Base-by-base conservation (phyloP, 768 basidiomycete genomes). In the Leucogyrophana mollusca region DNA sequence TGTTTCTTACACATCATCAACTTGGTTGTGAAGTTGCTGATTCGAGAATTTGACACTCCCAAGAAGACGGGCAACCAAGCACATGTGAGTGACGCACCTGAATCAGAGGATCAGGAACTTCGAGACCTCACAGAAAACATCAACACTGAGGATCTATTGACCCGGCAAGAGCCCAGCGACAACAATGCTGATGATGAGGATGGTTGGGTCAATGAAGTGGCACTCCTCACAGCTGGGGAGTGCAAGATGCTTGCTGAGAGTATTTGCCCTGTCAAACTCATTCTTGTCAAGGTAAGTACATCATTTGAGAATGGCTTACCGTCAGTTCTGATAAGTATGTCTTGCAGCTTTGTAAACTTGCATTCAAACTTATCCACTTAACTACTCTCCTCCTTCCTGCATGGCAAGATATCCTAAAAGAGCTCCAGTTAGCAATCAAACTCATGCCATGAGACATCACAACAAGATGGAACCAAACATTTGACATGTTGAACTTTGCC, bases 1-100 rank as follows among this genome's bases (percentile, higher is more conserved):
- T 77, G 73, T 50, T 72, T 75, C 39, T 40, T 49, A 1, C 73
- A 76, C 38, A 56, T 73, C 5, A 34, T 73, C 14, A 70, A 68
- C 36, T 52, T 77, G 0, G 55, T 68, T 7, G 70, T 64, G 0
- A 68, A 70, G 42, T 55, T 49, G 1, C 20, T 71, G 0, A 21
- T 72, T 0, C 7, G 43, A 1, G 59, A 60, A 42, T 74, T 73
- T 53, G 68, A 74, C 25, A 36, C 61, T 9, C 51, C 50, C 8
- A 57, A 55, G 33, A 46, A 20, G 11, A 42, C 52, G 25, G 40
- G 23, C 20, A 50, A 43, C 27, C 7, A 30, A 30, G 13, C 6
- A 6, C n/a, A 38, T 7, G 37, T 6, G 27, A 30, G 6, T 13
- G 27, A 30, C 27, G n/a, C n/a, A n/a, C 27, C 13, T 7, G 27